Evolutionary conservation across 352 stramenopile genomes (phyloP), one percentile per base, ranked within the genome.

Genomic region (Pythium phragmitis): DNA sequence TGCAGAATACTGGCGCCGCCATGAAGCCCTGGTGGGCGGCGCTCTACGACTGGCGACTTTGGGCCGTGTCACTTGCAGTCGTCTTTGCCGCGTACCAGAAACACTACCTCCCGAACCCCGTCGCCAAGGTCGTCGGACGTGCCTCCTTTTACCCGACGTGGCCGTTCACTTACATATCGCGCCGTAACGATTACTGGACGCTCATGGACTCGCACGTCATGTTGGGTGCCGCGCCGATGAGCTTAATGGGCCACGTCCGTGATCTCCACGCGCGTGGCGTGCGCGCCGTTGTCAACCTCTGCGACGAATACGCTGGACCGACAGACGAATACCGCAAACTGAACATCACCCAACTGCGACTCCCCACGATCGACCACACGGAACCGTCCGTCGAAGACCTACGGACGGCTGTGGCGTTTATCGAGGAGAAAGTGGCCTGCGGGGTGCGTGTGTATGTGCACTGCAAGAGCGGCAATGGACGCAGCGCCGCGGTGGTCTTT

Each of bases 381-480:
- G 88, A 97, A 65, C 88, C 88, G 19, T 84, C 82, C 3, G 58
- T 95, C 2, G 71, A 70, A 34, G 77, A 86, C 42, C 64, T 97
- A 23, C 65, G 90, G 60, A 71, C 71, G 9, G 89, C 87, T 8
- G 86, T 98, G 33, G 73, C 78, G 14, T 98, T 98, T 60, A 97
- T 98, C 63, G 48, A 91, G 61, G 74, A 94, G 52, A 89, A 98
- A 65, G 77, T 91, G 45, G 67, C 82, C 26, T 72, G 74, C 55
- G 94, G 93, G 23, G 89, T 91, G 37, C 77, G 86, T 33, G 96
- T 98, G n/a, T 98, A 98, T 63, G 92, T 99, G 49, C 96, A 98
- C 70, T 99, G 96, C 80, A 97, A 98, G 75, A 91, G 92, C 37
- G 96, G 96, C 37, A 96, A 98, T 65, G 96, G 96, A n/a, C 84